These are phyloP conservation scores for Multifurca ochricompacta DNA, from an alignment of 768 basidiomycete species.

Conservation along the genomic window DNA sequence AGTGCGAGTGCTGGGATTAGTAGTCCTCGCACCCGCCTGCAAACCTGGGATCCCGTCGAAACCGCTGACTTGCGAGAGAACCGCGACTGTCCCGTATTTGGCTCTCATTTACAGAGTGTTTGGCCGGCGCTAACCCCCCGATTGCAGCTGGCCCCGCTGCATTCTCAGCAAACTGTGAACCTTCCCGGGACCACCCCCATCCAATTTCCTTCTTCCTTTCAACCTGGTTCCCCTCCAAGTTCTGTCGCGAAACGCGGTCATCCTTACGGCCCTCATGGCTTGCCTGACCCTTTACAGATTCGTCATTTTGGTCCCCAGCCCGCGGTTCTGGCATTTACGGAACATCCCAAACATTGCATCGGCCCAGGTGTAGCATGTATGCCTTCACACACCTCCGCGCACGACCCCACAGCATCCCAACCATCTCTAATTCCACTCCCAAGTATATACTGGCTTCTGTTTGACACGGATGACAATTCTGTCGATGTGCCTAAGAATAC, in stretches of 20 bases:
- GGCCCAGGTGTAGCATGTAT: not conserved
- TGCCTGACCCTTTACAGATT: not conserved
- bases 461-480: not conserved
- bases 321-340: not conserved
- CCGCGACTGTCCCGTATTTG: not conserved
- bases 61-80: not conserved
- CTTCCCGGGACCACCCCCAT: not conserved
- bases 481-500: not conserved
- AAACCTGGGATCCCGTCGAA: not conserved
- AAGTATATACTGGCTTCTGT: constrained; percentile 16
- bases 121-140: not conserved
- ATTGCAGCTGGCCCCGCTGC: not conserved
- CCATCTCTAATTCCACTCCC: not conserved
- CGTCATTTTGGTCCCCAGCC: not conserved
- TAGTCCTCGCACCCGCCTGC: not conserved
- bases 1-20: not conserved
- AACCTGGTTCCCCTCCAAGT: no score
- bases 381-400: not conserved
- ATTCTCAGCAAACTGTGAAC: not conserved
- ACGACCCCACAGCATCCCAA: not conserved
- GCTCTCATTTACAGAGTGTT: not conserved
- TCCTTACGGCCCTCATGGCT: not conserved
- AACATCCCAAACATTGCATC: not conserved
- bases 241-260: not conserved
- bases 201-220: not conserved